Conservation (phyloP, 108 stramenopile genomes). For the Pseudonitzschia multiseries region DNA sequence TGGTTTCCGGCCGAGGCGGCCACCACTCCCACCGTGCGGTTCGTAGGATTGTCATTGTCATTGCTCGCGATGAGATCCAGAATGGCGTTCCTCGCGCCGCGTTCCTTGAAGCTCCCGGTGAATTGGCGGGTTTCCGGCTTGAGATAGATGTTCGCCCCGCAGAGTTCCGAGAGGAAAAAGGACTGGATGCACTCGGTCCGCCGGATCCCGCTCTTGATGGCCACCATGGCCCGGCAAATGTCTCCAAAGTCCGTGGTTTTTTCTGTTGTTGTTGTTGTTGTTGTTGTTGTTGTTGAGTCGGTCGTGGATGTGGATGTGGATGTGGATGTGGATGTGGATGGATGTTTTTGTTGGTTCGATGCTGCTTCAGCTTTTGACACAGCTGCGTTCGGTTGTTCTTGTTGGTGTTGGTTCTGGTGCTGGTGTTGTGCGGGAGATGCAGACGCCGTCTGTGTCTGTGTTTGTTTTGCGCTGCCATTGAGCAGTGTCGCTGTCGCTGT, state of each 20-base stretch:
- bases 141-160: conserved; percentile 80
- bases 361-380: too few relatives aligned
- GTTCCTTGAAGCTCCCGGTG: conserved; percentile 97
- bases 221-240: conserved; percentile 74
- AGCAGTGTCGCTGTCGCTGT: too few relatives aligned
- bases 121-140: conserved; percentile 89
- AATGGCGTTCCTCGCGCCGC: conserved; percentile 95
- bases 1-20: conserved; percentile 93
- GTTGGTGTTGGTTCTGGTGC: too few relatives aligned
- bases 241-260: conserved; percentile 58
- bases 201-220: conserved; percentile 71
- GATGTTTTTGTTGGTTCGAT: too few relatives aligned
- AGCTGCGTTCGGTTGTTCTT: too few relatives aligned
- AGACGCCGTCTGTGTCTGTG: too few relatives aligned
- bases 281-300: neutral
- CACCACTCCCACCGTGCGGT: conserved; percentile 76
- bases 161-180: conserved; percentile 73
- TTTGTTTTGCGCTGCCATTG: too few relatives aligned
- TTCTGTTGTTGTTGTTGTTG: neutral
- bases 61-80: conserved; percentile 56
- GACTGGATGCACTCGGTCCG: conserved; percentile 67
- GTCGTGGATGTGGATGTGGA: too few relatives aligned
- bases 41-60: conserved; percentile 36
- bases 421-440: too few relatives aligned
- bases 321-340: too few relatives aligned